Base-by-base conservation (phyloP, 179 eudicot genomes). In the Beta lomatogona region DNA sequence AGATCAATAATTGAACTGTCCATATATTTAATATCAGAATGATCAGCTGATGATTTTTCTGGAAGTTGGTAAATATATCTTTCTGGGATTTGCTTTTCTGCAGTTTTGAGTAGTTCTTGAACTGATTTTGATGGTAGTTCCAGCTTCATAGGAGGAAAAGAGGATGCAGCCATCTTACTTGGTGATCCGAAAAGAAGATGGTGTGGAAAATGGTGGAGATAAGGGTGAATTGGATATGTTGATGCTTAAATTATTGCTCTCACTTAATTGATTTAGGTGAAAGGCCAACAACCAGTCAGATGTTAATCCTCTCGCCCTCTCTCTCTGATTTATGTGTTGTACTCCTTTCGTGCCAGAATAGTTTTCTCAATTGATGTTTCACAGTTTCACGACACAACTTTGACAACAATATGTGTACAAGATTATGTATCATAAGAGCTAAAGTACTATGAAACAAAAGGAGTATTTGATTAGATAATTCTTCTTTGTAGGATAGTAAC, bases 1-100 rank as follows among this genome's bases (percentile, higher is more conserved):
- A 80, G 61, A 63, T 80, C 78, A 63, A 80, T 73, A 11, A 61
- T 22, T 46, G 82, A 63, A 52, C 52, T 63, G 22, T 80, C 82
- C 80, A 81, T 57, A 2, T 53, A 36, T 53, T 16, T 11, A 28
- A 57, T 9, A 0, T 11, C 64, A 12, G 76, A 73, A 16, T 15
- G 5, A 55, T 54, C 13, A 28, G 19, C 22, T 7, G 25, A 21
- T 68, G 72, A 41, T 61, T 46, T 50, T 57, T 58, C 41, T 18
- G 58, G 36, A 50, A 22, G 58, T 55, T 54, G 52, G 28, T 59
- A 41, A 48, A 63, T 77, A 10, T 77, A 77, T 64, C 46, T 64
- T 64, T 63, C 60, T 21, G 72, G 80, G 60, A 77, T 22, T 63
- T 77, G 59, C 14, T 63, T 65, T 4, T 36, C 22, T 45, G 53